Percentiles rank a stretch among this genome's conserved stretches.
phyloP scores from a whole-genome alignment of 768 basidiomycete genomes.

The Leccinum incarnatum region DNA sequence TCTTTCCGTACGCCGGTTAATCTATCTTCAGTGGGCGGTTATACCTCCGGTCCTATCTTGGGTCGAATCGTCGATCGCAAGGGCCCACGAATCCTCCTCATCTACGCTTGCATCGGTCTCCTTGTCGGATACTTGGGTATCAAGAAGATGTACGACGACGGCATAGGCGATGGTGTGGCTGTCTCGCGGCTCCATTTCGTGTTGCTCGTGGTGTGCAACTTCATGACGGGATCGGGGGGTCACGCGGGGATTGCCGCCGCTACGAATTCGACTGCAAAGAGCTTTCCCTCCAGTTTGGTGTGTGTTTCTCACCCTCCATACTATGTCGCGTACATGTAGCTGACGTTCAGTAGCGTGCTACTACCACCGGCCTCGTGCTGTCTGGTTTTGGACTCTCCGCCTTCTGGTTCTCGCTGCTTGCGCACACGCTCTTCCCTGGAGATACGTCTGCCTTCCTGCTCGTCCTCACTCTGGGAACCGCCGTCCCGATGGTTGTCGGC shows the following conservation, averaged over 20 bases:
- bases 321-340: background rate
- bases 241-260: conserved; percentile 68
- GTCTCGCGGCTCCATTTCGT: conserved; percentile 44
- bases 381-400: conserved; percentile 91
- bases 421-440: conserved; percentile 69
- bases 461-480: conserved; percentile 73
- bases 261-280: conserved; percentile 80
- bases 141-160: conserved; percentile 59
- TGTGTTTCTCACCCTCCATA: conserved; percentile 22
- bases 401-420: conserved; percentile 81
- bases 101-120: conserved; percentile 55
- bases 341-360: conserved; percentile 53
- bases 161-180: conserved; percentile 37
- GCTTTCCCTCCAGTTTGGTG: conserved; percentile 73
- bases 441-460: conserved; percentile 76
- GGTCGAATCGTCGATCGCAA: conserved; percentile 73
- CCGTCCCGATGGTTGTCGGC: conserved; percentile 75
- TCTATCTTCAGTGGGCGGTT: conserved; percentile 61
- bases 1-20: background rate
- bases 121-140: conserved; percentile 77
- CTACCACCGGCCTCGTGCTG: conserved; percentile 72
- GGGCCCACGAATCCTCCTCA: conserved; percentile 70
- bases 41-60: conserved; percentile 72
- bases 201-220: conserved; percentile 59
- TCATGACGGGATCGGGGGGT: conserved; percentile 75